These are phyloP conservation scores for Penicillium rolfsii DNA, from an alignment of 2,329 filamentous ascomycete genomes.

Conservation along the genomic window DNA sequence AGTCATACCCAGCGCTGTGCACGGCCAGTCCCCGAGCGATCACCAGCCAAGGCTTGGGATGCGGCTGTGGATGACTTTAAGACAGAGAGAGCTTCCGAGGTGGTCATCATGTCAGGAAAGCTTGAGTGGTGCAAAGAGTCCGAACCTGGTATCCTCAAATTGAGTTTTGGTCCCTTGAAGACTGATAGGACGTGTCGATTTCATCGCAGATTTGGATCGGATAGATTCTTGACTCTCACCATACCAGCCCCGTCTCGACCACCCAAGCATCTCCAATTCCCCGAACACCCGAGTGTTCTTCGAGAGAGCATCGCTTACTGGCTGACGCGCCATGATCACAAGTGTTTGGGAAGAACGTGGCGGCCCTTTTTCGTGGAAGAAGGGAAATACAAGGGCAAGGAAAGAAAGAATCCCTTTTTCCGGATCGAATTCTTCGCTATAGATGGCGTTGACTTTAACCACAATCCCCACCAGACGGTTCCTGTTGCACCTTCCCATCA, in stretches of 20 bases:
- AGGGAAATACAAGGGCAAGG: conserved; percentile 39
- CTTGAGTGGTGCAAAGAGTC: conserved; percentile 43
- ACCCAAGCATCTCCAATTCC: conserved; percentile 31
- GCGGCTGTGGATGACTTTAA: conserved; percentile 38
- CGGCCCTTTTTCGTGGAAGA: conserved; percentile 50
- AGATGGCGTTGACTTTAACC: conserved; percentile 45
- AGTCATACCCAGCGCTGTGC: conserved; percentile 29
- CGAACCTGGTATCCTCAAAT: conserved; percentile 41
- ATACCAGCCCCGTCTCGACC: conserved; percentile 38
- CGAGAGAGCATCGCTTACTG: conserved; percentile 44
- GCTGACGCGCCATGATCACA: conserved; percentile 44
- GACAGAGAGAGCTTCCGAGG: conserved; percentile 40
- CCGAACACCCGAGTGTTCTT: conserved; percentile 30
- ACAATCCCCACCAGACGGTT: conserved; percentile 9
- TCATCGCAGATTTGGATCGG: conserved; percentile 50
- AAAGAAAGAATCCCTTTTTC: conserved; percentile 30
- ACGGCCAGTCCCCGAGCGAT: conserved; percentile 37
- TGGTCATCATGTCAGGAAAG: conserved; percentile 46
- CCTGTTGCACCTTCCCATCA: conserved; percentile 31
- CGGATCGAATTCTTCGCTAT: conserved; percentile 51
- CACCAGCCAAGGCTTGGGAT: conserved; percentile 40
- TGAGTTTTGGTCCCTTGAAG: conserved; percentile 48
- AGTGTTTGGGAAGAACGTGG: conserved; percentile 50
- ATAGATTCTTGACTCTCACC: conserved; percentile 50
- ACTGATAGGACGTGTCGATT: conserved; percentile 50